Conservation (phyloP, 495 filamentous ascomycete genomes). For the Daldinia decipiens region DNA sequence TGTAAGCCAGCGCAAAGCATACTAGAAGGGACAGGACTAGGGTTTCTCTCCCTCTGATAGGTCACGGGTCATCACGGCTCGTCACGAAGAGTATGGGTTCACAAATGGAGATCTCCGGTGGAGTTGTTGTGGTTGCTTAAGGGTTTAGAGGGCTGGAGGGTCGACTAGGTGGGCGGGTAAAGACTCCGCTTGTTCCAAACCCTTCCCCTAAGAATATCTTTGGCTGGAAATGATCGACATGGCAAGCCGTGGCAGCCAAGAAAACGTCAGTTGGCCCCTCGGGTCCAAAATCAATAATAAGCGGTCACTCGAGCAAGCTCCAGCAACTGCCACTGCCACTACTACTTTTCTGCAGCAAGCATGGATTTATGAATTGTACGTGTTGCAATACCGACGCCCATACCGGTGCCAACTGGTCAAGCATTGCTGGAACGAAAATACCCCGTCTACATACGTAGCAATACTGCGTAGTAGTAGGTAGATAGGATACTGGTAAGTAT, state of each 20-base stretch:
- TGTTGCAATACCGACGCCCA: conserved; percentile 37
- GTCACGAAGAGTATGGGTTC: conserved; percentile 41
- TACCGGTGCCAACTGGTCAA: conserved; percentile 40
- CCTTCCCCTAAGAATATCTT: conserved; percentile 25
- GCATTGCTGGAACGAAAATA: conserved; percentile 37
- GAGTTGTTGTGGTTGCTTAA: conserved; percentile 42
- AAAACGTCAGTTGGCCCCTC: conserved; percentile 43
- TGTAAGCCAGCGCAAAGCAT: conserved; percentile 13
- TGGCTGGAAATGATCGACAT: conserved; percentile 43
- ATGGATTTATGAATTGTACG: conserved; percentile 21
- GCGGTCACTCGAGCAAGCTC: conserved; percentile 34
- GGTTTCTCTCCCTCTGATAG: conserved; percentile 33
- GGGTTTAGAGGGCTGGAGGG: conserved; percentile 33
- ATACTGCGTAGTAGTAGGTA: conserved; percentile 5
- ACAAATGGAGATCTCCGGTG: conserved; percentile 44
- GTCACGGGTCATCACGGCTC: conserved; percentile 44
- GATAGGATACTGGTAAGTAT: neutral
- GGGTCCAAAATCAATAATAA: conserved; percentile 35
- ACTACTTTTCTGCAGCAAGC: conserved; percentile 12
- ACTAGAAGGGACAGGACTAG: conserved; percentile 21
- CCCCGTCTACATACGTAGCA: conserved; percentile 14
- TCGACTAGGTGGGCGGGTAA: conserved; percentile 46
- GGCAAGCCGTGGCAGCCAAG: conserved; percentile 37
- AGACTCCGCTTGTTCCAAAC: conserved; percentile 45
- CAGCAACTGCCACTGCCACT: conserved; percentile 12